Percentiles rank a stretch among this genome's conserved stretches.
phyloP scores from a whole-genome alignment of 768 basidiomycete genomes.

The Inosperma sp. region DNA sequence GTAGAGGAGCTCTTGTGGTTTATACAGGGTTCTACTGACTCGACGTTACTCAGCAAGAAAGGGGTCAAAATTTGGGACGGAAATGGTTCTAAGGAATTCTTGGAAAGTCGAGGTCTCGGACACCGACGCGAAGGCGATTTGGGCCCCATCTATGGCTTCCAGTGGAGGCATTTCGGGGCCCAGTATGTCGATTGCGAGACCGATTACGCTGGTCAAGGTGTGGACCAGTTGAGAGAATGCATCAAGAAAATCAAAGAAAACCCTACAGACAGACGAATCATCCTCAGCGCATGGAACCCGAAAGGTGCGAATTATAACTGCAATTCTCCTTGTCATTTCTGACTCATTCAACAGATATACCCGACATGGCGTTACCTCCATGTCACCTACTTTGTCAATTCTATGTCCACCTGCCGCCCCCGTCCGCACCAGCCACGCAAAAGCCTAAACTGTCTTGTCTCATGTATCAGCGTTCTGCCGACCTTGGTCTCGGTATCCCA shows the following conservation, averaged over 20 bases:
- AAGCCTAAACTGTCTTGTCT: conserved; percentile 84
- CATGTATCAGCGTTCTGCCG: conserved; percentile 97
- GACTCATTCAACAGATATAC: conserved; percentile 60
- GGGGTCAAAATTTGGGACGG: conserved; percentile 98
- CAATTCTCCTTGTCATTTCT: background rate
- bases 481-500: conserved; percentile 94
- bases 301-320: conserved; percentile 58
- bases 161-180: conserved; percentile 95
- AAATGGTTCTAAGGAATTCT: conserved; percentile 83
- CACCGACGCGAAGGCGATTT: conserved; percentile 88
- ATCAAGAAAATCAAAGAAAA: conserved; percentile 89
- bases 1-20: conserved; percentile 97
- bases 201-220: conserved; percentile 78
- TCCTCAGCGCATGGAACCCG: conserved; percentile 97
- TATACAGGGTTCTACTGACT: conserved; percentile 78
- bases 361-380: conserved; percentile 93
- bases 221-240: conserved; percentile 88
- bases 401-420: conserved; percentile 89
- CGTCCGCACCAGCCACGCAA: conserved; percentile 38
- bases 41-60: conserved; percentile 65
- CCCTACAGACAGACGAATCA: conserved; percentile 91
- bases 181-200: conserved; percentile 68
- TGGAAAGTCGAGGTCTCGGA: conserved; percentile 78
- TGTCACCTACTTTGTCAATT: conserved; percentile 99
- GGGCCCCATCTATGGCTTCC: conserved; percentile 96